A percentile compares a stretch with the other conserved stretches of the same genome.
These are phyloP conservation scores for Cyberlindnera mrakii DNA, from an alignment of 805 yeast species.

Conservation along the genomic window DNA sequence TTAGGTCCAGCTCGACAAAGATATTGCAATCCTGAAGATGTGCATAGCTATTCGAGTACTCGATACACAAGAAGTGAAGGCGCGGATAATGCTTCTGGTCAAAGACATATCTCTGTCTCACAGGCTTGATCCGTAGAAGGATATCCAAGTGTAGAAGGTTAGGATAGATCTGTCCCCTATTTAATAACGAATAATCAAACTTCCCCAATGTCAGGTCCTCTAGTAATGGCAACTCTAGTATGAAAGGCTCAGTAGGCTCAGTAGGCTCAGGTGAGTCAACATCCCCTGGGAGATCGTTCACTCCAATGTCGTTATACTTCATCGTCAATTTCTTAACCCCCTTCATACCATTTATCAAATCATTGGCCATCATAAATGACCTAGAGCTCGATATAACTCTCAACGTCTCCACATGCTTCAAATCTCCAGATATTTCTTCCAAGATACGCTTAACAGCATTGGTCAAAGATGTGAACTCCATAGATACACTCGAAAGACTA, in stretches of 20 bases:
- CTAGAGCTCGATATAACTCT: slow-evolving; percentile 5
- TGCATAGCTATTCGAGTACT: slow-evolving; percentile 15
- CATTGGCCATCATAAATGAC: slow-evolving; percentile 7
- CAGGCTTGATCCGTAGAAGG: slow-evolving; percentile 2
- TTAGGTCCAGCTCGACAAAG: slow-evolving; percentile 6
- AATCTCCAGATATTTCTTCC: not conserved
- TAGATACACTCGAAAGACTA: slow-evolving; percentile 1
- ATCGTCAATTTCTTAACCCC: not conserved
- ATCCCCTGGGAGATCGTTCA: not conserved
- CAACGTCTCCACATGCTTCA: not conserved
- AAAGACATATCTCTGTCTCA: slow-evolving; percentile 7
- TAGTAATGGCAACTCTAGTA: slow-evolving; percentile 2
- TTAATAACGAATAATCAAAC: slow-evolving; percentile 8
- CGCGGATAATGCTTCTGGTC: slow-evolving; percentile 9
- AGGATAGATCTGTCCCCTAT: slow-evolving; percentile 4
- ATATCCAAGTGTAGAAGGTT: slow-evolving; percentile 1
- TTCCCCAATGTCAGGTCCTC: slow-evolving; percentile 3
- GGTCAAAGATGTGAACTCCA: slow-evolving; percentile 9
- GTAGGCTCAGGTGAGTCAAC: not conserved
- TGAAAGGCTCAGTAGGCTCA: slow-evolving; percentile 1
- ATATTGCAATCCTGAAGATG: slow-evolving; percentile 17
- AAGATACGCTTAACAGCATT: slow-evolving; percentile 5
- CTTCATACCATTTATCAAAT: slow-evolving; percentile 4
- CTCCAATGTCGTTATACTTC: slow-evolving; percentile 8
- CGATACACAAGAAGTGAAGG: slow-evolving; percentile 6